These are phyloP conservation scores for Botryotinia narcissicola DNA, from an alignment of 2,329 filamentous ascomycete genomes.

Conservation along the genomic window DNA sequence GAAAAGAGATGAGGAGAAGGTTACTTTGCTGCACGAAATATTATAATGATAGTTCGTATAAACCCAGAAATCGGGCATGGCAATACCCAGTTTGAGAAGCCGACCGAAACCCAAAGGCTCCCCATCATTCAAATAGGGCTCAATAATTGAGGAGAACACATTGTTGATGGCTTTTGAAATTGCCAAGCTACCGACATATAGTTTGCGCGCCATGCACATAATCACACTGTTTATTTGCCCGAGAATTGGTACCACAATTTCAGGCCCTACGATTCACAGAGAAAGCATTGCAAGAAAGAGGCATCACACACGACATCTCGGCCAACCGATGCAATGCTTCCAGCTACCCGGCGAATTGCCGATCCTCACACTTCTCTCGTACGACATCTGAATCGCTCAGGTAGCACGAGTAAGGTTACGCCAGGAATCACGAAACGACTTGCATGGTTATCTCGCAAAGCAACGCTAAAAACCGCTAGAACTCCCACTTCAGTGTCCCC, in stretches of 20 bases:
- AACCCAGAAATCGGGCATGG: not conserved
- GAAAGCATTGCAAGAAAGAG: constrained; percentile 4
- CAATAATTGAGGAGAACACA: not conserved
- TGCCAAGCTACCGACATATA: constrained; percentile 2
- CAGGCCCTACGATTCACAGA: constrained; percentile 1
- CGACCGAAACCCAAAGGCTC: not conserved
- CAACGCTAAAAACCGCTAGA: not conserved
- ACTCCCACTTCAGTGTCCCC: not conserved
- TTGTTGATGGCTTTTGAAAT: not conserved
- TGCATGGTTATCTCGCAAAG: not conserved
- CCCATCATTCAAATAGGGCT: not conserved
- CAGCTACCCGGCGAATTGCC: constrained; percentile 14
- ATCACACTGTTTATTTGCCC: constrained; percentile 2
- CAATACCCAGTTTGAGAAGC: not conserved
- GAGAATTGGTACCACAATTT: not conserved
- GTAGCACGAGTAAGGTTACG: not conserved
- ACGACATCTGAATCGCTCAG: not conserved
- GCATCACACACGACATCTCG: not conserved
- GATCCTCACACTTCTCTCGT: not conserved
- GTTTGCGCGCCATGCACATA: not conserved
- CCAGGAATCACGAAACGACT: not conserved
- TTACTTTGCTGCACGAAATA: constrained; percentile 6
- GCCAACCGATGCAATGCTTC: not conserved
- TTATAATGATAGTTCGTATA: not conserved
- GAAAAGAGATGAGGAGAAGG: constrained; percentile 7